These are phyloP conservation scores for Geotrichum siamense DNA, from an alignment of 1,139 yeast genomes.

Conservation along the genomic window DNA sequence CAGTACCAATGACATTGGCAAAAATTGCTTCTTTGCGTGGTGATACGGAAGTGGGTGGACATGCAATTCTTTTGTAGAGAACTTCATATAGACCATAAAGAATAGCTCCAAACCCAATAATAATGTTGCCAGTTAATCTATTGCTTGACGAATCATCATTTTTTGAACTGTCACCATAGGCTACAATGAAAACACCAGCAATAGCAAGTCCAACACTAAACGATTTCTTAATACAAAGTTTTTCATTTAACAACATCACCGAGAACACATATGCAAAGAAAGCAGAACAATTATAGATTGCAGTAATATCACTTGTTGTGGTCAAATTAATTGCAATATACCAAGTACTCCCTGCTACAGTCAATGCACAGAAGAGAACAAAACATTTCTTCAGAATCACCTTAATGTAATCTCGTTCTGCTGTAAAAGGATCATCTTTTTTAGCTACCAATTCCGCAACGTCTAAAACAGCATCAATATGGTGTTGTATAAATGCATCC, in stretches of 20 bases:
- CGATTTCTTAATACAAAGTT: slow-evolving; percentile 57
- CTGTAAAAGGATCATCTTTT: slow-evolving; percentile 28
- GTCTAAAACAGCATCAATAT: slow-evolving; percentile 45
- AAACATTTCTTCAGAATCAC: slow-evolving; percentile 40
- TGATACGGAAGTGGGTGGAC: slow-evolving; percentile 61
- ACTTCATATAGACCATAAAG: slow-evolving; percentile 83
- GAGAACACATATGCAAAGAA: slow-evolving; percentile 84
- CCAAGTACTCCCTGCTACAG: slow-evolving; percentile 80
- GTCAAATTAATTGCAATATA: slow-evolving; percentile 76
- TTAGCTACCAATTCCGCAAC: slow-evolving; percentile 43
- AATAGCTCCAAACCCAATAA: slow-evolving; percentile 72
- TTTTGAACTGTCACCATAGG: slow-evolving; percentile 52
- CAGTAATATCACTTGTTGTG: slow-evolving; percentile 80
- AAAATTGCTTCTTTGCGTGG: slow-evolving; percentile 51
- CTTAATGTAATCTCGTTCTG: slow-evolving; percentile 17
- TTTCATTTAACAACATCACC: slow-evolving; percentile 60
- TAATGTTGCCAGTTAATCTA: slow-evolving; percentile 60
- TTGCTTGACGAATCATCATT: slow-evolving; percentile 43
- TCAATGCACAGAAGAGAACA: slow-evolving; percentile 50
- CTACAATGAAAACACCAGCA: slow-evolving; percentile 69
- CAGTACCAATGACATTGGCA: slow-evolving; percentile 49
- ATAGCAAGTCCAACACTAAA: slow-evolving; percentile 66
- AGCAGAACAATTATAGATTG: slow-evolving; percentile 84
- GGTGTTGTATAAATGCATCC: slow-evolving; percentile 40
- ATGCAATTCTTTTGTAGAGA: slow-evolving; percentile 63